Conservation (phyloP, 225 moss, liverwort and hornwort species). For the Pseudoscleropodium purum region DNA sequence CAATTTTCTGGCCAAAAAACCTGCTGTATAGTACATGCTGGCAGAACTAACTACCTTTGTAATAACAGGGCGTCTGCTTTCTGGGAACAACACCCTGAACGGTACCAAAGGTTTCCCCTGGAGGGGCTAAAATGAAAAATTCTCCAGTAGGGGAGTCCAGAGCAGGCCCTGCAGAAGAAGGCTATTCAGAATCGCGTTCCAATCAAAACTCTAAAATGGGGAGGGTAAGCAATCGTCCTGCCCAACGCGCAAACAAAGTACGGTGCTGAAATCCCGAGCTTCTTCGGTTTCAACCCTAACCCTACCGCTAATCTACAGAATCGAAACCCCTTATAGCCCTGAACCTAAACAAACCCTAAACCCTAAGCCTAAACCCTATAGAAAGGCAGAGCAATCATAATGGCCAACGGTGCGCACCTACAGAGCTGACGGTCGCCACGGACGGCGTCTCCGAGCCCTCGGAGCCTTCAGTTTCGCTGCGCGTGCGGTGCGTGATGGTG, state of each 20-base stretch:
- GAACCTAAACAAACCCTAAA: no score
- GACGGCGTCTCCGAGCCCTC: slow-evolving; percentile 65
- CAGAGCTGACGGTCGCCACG: slow-evolving; percentile 27
- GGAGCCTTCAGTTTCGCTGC: slow-evolving; percentile 70
- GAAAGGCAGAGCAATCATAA: not conserved
- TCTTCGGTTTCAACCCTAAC: not conserved
- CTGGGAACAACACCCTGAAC: not conserved
- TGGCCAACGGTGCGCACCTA: slow-evolving; percentile 44
- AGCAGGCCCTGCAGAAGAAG: slow-evolving; percentile 6
- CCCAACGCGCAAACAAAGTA: not conserved
- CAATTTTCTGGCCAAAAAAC: not conserved
- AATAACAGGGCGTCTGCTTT: not conserved
- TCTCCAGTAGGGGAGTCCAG: not conserved
- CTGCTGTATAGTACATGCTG: slow-evolving; percentile 10
- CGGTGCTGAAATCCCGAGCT: not conserved
- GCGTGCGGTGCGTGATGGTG: slow-evolving; percentile 32
- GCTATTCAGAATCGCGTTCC: not conserved
- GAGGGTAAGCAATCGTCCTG: not conserved
- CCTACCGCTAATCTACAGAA: not conserved
- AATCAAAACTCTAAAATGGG: not conserved
- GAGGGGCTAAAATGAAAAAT: not conserved
- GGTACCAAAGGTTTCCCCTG: not conserved
- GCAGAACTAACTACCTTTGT: not conserved
- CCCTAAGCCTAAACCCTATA: not conserved
- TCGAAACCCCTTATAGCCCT: not conserved